Evolutionary conservation across 2,329 filamentous ascomycete species (phyloP), one percentile per base, ranked within the genome.

Genomic region (Colletotrichum cuscutae): DNA sequence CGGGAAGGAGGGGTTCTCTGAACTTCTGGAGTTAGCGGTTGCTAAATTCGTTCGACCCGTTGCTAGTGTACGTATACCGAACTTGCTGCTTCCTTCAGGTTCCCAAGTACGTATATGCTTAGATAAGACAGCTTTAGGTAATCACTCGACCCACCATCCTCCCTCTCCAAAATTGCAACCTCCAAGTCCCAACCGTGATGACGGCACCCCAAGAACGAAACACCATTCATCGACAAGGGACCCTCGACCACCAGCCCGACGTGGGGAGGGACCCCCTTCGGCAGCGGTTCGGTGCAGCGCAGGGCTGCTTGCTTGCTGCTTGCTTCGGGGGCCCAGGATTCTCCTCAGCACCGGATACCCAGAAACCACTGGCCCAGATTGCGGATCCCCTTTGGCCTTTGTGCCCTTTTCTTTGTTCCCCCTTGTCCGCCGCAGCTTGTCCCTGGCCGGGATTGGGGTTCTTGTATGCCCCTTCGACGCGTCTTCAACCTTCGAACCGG

Each of bases 241-340:
- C 6, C 64, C 64, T 46, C 64, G 22, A 52, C 24, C 37, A 30
- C 30, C 46, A 56, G 12, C 30, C 58, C 63, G 28, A 30, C 49
- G 35, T 57, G 22, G 52, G 59, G 69, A 57, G 52, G 65, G 59
- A 59, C 19, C 42, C 42, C 42, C 59, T 35, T 54, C 65, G 65
- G 65, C 69, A 63, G 69, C 65, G 65, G 65, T 64, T 69, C 53
- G 59, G 65, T 69, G 64, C 64, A 68, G 68, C n/a, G n/a, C 46
- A 49, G 37, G 52, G 57, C 61, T 26, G 49, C 30, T 49, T 49
- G 30, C 61, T 64, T 30, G 52, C 46, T 53, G n/a, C 62, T 24
- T 54, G 59, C 59, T 62, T 62, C 68, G 57, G 58, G 57, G 64
- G 54, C n/a, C 46, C 62, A 58, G 68, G 54, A 62, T 30, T 64